Base-by-base conservation (phyloP, 306 rosid species). In the Vigna angularis region DNA sequence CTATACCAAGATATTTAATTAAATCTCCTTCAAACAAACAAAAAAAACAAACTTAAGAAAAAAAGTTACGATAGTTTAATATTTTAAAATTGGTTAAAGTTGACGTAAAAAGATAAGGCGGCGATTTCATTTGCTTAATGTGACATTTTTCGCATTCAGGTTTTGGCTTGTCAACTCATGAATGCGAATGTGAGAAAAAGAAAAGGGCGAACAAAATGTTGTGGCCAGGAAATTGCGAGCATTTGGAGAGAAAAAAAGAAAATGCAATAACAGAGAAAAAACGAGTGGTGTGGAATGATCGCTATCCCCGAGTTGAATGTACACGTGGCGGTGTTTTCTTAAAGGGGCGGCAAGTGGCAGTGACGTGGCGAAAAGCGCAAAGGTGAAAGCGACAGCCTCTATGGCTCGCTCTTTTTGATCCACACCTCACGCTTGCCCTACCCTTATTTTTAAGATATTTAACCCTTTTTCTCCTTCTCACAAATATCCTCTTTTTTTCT, bases 341-440 rank as follows among this genome's bases (percentile, higher is more conserved):
- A 51, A 44, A 15, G 42, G 59, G 90, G 84, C 86, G 88, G 88
- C 79, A 58, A 78, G 88, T 72, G 84, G 76, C 47, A 6, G 18
- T 84, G 90, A 87, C 81, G 73, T 84, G 86, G 84, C 73, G 6
- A 84, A 87, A 87, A 87, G 88, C 52, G 88, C 79, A 79, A 70
- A 24, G 15, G 18, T 57, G 74, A 81, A 40, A 79, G 76, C 5
- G 81, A 66, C 18, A 13, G 0, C 73, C 64, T 30, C 70, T 28
- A 30, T 57, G 8, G 32, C 34, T 77, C 50, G 73, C 62, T 7
- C 81, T 49, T 28, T 63, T 50, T 32, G 18, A 83, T 87, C 90
- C 89, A 75, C 76, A 81, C 73, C 68, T 69, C 72, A 72, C 72
- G 69, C 72, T 49, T 70, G 85, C 71, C 70, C 73, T 48, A 61